Base-by-base conservation (phyloP, 1,139 yeast genomes). In the Yamadazyma sp. region DNA sequence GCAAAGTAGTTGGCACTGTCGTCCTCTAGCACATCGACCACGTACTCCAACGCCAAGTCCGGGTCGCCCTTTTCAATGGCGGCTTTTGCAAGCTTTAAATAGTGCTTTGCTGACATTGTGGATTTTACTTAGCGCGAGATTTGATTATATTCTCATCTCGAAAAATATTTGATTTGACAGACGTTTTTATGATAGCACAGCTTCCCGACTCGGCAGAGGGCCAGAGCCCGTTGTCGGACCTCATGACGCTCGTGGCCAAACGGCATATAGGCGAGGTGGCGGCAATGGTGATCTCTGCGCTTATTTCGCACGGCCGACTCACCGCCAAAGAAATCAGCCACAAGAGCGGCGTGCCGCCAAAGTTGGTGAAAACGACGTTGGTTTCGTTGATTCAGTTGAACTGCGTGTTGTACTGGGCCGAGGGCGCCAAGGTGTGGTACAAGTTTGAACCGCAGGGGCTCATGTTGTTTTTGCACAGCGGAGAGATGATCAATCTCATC, bases 1-100 rank as follows among this genome's bases (percentile, higher is more conserved):
- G 89, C 96, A 56, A 74, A 77, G 60, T 81, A 86, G 54, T 78
- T 78, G 6, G 68, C 48, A 2, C 73, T 63, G 43, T 88, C 95
- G 4, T 62, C 50, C 8, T 67, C 69, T 14, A 85, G 57, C 2
- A 76, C 81, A 37, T 77, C 75, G 18, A 71, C 61, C 10, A 77
- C 74, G 39, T 70, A 56, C 32, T 73, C 76, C 25, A 81, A 58
- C 5, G 84, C 86, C 22, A 71, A 65, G 31, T 77, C 83, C 7
- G 80, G 78, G 46, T 84, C 85, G 20, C 71, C 73, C 11, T 64
- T 62, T 29, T 73, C 73, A 37, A 86, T 61, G 1, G 87, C 82
- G 32, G 58, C 58, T 54, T 75, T 81, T 3, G 88, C 86, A 24
- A 75, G 72, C 56, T 81, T 82, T 48, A 83, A 62, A 31, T 47